Evolutionary conservation across 1,284 basidiomycete species (phyloP).

Genomic region (Ganoderma leucocontextum): DNA sequence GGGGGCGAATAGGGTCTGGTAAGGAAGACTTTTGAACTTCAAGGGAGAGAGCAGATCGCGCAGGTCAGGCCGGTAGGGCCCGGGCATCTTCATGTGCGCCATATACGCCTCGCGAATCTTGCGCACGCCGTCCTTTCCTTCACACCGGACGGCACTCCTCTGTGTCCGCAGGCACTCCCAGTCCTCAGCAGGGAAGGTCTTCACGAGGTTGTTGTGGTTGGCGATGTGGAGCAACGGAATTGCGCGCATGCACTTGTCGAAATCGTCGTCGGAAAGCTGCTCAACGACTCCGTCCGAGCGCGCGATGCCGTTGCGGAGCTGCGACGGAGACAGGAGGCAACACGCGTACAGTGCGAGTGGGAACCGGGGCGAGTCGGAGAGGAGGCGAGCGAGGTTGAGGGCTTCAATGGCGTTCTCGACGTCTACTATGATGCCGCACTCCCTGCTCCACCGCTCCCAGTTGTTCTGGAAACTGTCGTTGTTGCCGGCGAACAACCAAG

Average conservation of each 20-base stretch:
- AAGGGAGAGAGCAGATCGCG: not conserved
- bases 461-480: not conserved
- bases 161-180: not conserved
- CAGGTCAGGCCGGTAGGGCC: not conserved
- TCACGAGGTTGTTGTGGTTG: not conserved
- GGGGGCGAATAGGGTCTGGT: not conserved
- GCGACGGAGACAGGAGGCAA: not conserved
- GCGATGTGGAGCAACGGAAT: not conserved
- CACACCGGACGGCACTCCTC: not conserved
- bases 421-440: constrained; percentile 2
- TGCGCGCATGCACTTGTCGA: not conserved
- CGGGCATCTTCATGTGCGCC: not conserved
- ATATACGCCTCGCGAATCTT: not conserved
- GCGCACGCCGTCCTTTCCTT: not conserved
- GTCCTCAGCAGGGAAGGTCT: not conserved
- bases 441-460: not conserved
- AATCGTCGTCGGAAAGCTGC: constrained; percentile 2
- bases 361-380: not conserved
- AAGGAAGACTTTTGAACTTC: not conserved
- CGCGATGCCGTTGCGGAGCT: not conserved
- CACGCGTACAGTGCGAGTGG: constrained; percentile 16
- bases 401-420: constrained; percentile 12
- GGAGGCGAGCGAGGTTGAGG: constrained; percentile 3
- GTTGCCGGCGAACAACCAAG: not conserved
- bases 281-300: constrained; percentile 11